These are phyloP conservation scores for Mortierella sp. DNA, from an alignment of 371 early-diverging fungal species.

Conservation along the genomic window DNA sequence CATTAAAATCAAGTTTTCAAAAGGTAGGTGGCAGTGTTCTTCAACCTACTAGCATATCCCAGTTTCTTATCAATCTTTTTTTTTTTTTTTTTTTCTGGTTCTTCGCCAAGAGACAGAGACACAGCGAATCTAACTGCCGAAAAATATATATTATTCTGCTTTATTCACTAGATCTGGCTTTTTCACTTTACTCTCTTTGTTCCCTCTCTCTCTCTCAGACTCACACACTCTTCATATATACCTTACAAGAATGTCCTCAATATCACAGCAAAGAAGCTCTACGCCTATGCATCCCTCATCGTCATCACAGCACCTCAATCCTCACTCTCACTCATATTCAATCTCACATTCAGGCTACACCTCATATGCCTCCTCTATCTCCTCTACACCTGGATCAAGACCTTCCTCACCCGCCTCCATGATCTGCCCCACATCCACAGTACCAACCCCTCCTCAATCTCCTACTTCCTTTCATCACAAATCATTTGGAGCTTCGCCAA, in stretches of 20 bases:
- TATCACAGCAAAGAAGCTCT: constrained; percentile 35
- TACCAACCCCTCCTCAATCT: constrained; percentile 34
- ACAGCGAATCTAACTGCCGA: neutral
- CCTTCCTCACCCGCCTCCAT: constrained; percentile 42
- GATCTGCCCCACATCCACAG: constrained; percentile 11
- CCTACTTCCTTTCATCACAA: constrained; percentile 20
- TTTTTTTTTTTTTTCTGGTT: neutral
- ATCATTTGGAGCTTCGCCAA: constrained; percentile 5
- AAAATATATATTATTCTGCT: neutral
- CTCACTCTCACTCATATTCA: constrained; percentile 10
- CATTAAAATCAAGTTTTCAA: no score
- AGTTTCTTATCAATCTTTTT: neutral
- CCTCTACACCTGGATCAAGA: constrained; percentile 31
- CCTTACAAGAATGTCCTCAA: constrained; percentile 16
- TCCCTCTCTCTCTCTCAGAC: neutral
- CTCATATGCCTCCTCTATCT: constrained; percentile 33
- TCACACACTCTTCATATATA: neutral
- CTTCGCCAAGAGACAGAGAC: neutral
- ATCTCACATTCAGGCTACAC: constrained; percentile 3
- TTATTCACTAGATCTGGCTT: neutral
- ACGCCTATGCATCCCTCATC: constrained; percentile 25
- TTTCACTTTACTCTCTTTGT: neutral
- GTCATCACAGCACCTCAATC: constrained; percentile 32
- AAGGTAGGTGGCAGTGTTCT: no score
- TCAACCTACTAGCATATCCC: no score